phyloP scores from a whole-genome alignment of 1,139 yeast species.

The Pichia sp. region DNA sequence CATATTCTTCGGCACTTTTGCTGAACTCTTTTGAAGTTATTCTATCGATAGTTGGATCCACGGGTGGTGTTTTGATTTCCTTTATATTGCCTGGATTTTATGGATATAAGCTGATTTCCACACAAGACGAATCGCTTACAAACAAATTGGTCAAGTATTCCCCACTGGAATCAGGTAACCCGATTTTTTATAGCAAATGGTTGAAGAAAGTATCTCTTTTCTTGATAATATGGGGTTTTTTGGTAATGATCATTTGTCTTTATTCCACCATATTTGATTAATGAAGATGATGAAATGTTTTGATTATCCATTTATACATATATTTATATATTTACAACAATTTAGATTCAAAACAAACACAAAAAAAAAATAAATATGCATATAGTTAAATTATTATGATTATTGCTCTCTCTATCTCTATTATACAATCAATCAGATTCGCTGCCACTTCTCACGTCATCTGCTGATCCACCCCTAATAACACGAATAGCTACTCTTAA shows the following conservation, averaged over 20 bases:
- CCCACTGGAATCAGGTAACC: conserved; percentile 14
- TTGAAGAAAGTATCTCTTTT: conserved; percentile 35
- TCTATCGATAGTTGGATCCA: conserved; percentile 51
- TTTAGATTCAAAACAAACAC: background rate
- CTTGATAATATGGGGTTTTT: conserved; percentile 46
- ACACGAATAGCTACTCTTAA: conserved; percentile 62
- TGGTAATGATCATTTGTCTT: conserved; percentile 45
- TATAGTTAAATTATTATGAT: too few relatives aligned
- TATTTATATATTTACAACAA: too few relatives aligned
- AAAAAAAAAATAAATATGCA: too few relatives aligned
- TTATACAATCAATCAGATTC: conserved; percentile 26
- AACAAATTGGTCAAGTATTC: conserved; percentile 14
- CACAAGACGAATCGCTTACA: conserved; percentile 19
- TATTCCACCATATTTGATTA: conserved; percentile 20
- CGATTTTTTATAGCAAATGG: conserved; percentile 17
- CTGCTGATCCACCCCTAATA: conserved; percentile 61
- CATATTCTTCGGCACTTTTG: conserved; percentile 38
- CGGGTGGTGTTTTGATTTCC: conserved; percentile 53
- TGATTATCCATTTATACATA: background rate
- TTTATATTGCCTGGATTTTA: conserved; percentile 53
- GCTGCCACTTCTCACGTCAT: conserved; percentile 79
- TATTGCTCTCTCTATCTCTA: background rate
- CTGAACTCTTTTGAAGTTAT: conserved; percentile 48
- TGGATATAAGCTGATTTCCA: conserved; percentile 39
- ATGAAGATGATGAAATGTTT: too few relatives aligned